A percentile compares a stretch with the other conserved stretches of the same genome.
Evolutionary conservation across 352 stramenopile species (phyloP).

Genomic region (Phytophthora hybrid): DNA sequence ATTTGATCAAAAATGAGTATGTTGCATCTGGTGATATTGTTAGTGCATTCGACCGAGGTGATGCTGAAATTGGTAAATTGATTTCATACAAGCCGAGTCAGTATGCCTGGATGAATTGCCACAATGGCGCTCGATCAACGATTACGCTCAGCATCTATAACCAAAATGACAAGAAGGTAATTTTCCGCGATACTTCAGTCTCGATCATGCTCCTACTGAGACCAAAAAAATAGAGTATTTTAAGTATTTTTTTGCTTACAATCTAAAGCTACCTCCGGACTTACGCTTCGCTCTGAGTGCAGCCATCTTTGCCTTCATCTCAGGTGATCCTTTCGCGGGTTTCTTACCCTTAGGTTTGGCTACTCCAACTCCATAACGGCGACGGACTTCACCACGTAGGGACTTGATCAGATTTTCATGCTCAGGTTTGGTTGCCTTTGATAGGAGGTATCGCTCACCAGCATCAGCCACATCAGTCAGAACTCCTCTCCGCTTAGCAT

Average conservation of each 20-base stretch:
- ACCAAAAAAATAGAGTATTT: constrained; percentile 7
- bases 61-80: constrained; percentile 13
- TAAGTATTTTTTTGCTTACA: constrained; percentile 10
- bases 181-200: constrained; percentile 1
- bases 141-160: constrained; percentile 21
- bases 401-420: not conserved
- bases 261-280: constrained; percentile 1
- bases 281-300: not conserved
- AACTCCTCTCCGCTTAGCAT: not conserved
- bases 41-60: constrained; percentile 9
- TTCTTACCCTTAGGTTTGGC: not conserved
- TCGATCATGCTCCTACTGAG: constrained; percentile 20
- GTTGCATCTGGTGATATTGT: constrained; percentile 24
- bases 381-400: not conserved
- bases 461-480: not conserved
- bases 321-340: not conserved
- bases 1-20: constrained; percentile 32
- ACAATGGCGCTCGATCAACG: constrained; percentile 13
- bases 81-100: constrained; percentile 17
- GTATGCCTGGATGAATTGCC: constrained; percentile 20
- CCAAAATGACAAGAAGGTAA: constrained; percentile 16
- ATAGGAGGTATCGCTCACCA: no score
- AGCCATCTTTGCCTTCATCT: not conserved
- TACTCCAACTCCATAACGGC: not conserved
- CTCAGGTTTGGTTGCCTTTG: not conserved